Evolutionary conservation across 148 eudicot species (phyloP).

Genomic region (Rhododendron kiyosumense): DNA sequence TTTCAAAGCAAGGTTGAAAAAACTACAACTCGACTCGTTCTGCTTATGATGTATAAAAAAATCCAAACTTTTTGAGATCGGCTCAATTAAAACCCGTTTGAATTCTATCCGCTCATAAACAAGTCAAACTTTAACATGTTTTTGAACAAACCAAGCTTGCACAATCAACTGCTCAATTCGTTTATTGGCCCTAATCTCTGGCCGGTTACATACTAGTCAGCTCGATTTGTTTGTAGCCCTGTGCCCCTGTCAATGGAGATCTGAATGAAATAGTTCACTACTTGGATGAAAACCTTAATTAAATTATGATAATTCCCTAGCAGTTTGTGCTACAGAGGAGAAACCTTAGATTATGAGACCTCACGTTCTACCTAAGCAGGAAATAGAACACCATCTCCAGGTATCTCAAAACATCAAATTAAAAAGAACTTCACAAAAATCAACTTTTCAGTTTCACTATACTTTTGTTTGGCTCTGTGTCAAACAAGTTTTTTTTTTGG

Average conservation of each 20-base stretch:
- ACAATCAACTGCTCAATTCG: not conserved
- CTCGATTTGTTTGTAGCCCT: not conserved
- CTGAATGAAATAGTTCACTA: too few species aligned
- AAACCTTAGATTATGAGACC: too few species aligned
- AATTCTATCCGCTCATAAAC: not conserved
- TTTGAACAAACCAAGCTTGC: not conserved
- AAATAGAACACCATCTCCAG: not conserved
- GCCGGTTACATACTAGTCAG: too few species aligned
- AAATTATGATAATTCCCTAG: too few species aligned
- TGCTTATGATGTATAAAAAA: not conserved
- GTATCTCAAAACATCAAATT: not conserved
- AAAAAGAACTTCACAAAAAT: not conserved
- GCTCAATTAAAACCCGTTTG: not conserved
- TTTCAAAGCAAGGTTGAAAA: not conserved
- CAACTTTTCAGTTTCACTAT: not conserved
- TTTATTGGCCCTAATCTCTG: not conserved
- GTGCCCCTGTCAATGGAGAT: not conserved
- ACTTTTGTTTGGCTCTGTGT: not conserved
- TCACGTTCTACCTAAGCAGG: not conserved
- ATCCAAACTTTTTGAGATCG: not conserved
- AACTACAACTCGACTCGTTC: not conserved
- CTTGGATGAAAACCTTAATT: too few species aligned
- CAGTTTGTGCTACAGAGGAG: too few species aligned
- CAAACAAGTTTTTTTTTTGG: not conserved
- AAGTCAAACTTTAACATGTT: not conserved